Base-by-base conservation (phyloP, 1,284 basidiomycete species). In the Cryptococcus floricola region DNA sequence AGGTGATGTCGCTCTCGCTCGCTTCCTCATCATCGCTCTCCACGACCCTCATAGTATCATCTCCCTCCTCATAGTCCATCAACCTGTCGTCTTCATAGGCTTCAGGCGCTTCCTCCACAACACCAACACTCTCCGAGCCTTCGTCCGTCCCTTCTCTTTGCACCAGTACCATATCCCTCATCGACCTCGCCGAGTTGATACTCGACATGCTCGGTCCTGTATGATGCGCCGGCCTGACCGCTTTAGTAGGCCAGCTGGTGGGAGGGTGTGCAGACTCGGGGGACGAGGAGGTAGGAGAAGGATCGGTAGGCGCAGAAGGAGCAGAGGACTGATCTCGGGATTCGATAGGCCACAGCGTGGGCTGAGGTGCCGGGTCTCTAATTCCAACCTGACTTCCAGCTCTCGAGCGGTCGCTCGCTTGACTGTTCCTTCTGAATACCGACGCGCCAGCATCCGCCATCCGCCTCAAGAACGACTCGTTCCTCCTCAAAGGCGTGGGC, bases 101-200 rank as follows among this genome's bases (percentile, higher is more conserved):
- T 16, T 42, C n/a, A 8, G 8, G n/a, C 41, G 41, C 41, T 37
- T 47, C 52, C 41, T 52, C 51, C 48, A 61, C 50, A 13, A 57
- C 39, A 13, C 46, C 52, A 38, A 51, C 38, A 39, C 47, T 50
- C 23, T 59, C 61, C 14, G 52, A 16, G 8, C 53, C n/a, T 39
- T 45, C 45, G 25, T 50, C 50, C n/a, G 62, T 62, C 5, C 50
- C 38, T 46, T 74, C 68, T 10, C 68, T 57, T 47, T 69, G 66
- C 2, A 74, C 58, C 18, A 74, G 58, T 8, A 67, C 58, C 68
- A 72, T 69, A 59, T 72, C 68, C 42, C 70, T 54, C 70, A 74
- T 70, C 25, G 67, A 66, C 38, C 54, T 58, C 6, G 64, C 68
- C 8, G 66, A 68, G 25, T 46, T 56, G 3, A 70, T 25, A 39